Evolutionary conservation across 2,329 filamentous ascomycete genomes (phyloP).

Genomic region (Aspergillus quadricinctus): DNA sequence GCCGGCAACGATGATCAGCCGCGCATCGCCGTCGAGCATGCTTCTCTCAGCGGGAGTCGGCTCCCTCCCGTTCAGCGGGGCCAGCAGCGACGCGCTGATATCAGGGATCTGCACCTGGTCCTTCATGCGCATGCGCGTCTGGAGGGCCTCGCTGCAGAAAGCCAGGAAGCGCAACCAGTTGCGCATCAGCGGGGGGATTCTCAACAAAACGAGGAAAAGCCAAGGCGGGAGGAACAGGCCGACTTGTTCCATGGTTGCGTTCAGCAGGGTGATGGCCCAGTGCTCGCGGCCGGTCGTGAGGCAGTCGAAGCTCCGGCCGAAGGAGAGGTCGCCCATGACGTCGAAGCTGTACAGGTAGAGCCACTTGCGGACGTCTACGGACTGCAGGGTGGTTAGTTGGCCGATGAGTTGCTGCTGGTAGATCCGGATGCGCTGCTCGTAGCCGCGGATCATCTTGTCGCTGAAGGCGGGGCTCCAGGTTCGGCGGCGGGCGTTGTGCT

Average conservation of each 20-base stretch:
- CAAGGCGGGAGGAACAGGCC: slow-evolving; percentile 10
- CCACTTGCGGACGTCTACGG: slow-evolving; percentile 37
- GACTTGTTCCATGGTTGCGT: slow-evolving; percentile 23
- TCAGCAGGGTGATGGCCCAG: slow-evolving; percentile 37
- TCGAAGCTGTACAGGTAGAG: slow-evolving; percentile 22
- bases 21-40: slow-evolving; percentile 24
- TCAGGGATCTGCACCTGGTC: slow-evolving; percentile 15
- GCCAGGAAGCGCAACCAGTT: slow-evolving; percentile 4
- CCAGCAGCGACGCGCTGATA: slow-evolving; percentile 23
- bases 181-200: background rate
- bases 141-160: slow-evolving; percentile 4
- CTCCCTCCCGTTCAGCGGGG: slow-evolving; percentile 14
- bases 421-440: slow-evolving; percentile 34
- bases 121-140: slow-evolving; percentile 4
- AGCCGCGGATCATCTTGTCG: slow-evolving; percentile 38
- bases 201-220: slow-evolving; percentile 1
- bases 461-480: slow-evolving; percentile 42
- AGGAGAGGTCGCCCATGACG: slow-evolving; percentile 14
- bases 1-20: slow-evolving; percentile 28
- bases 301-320: slow-evolving; percentile 5
- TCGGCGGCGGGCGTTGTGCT: slow-evolving; percentile 38
- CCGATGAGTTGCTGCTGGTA: slow-evolving; percentile 35
- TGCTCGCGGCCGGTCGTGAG: slow-evolving; percentile 15
- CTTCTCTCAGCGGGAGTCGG: slow-evolving; percentile 16
- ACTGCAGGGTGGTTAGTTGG: slow-evolving; percentile 24